Percentiles rank a stretch among this genome's conserved stretches.
Evolutionary conservation across 768 basidiomycete species (phyloP).

Genomic region (Mrakia blollopis): DNA sequence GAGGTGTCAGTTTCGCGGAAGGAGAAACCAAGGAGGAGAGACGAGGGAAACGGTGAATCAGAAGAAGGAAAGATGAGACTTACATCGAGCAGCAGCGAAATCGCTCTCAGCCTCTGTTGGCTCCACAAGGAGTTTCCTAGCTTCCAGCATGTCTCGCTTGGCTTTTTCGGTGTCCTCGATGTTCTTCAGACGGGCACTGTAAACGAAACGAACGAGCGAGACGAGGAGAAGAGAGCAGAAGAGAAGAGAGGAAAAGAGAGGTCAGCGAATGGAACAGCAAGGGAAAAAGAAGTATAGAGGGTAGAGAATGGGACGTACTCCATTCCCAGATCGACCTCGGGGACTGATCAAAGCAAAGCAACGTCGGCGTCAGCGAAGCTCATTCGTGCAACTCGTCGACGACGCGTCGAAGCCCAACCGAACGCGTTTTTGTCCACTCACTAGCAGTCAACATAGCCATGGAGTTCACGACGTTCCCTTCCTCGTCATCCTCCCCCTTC

Average conservation of each 20-base stretch:
- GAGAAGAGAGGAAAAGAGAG: not conserved
- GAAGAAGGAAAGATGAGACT: constrained; percentile 41
- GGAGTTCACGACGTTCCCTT: constrained; percentile 89
- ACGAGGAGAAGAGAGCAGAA: too few species aligned
- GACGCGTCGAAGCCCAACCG: not conserved
- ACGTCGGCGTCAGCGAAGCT: not conserved
- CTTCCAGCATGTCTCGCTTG: constrained; percentile 76
- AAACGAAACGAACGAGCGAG: too few species aligned
- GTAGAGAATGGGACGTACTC: constrained; percentile 59
- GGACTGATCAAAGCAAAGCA: constrained; percentile 47
- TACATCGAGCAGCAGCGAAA: constrained; percentile 81
- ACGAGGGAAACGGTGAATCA: constrained; percentile 43
- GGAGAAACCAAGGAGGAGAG: not conserved
- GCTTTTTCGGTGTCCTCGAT: constrained; percentile 98
- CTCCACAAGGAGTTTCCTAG: constrained; percentile 43
- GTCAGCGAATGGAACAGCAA: not conserved
- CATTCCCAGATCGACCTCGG: constrained; percentile 97
- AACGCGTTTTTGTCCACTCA: constrained; percentile 14
- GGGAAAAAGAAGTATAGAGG: not conserved
- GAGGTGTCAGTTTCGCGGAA: not conserved
- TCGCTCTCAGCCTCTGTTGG: constrained; percentile 71
- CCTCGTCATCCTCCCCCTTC: constrained; percentile 55
- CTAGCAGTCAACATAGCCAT: constrained; percentile 91
- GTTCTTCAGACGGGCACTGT: constrained; percentile 79
- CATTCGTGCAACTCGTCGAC: not conserved